phyloP scores from a whole-genome alignment of 2,329 filamentous ascomycete genomes.

The Xylariales sp. region DNA sequence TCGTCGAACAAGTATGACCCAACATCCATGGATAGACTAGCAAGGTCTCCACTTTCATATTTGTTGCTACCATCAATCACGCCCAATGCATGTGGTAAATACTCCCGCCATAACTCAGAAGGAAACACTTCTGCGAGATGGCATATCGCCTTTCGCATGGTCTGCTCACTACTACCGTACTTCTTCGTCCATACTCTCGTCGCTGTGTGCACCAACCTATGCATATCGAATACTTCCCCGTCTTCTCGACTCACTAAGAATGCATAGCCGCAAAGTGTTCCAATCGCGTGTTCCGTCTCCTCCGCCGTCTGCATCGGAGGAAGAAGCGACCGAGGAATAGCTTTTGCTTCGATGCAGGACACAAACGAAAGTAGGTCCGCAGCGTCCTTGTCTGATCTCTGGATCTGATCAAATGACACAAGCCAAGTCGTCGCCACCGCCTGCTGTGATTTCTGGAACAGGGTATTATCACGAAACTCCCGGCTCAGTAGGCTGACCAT shows the following conservation, averaged over 20 bases:
- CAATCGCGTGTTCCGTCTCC: constrained; percentile 20
- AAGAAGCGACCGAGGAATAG: constrained; percentile 30
- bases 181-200: constrained; percentile 22
- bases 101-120: constrained; percentile 15
- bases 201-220: constrained; percentile 29
- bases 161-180: constrained; percentile 6
- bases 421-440: constrained; percentile 30
- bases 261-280: constrained; percentile 24
- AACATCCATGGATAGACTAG: too few species aligned
- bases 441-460: constrained; percentile 25
- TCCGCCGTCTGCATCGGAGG: constrained; percentile 11
- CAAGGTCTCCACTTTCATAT: too few species aligned
- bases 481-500: constrained; percentile 24
- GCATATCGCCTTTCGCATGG: constrained; percentile 3
- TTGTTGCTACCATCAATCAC: constrained; percentile 14
- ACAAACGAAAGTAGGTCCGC: constrained; percentile 32
- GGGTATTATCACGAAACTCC: constrained; percentile 27
- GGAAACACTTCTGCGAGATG: constrained; percentile 9
- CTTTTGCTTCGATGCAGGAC: constrained; percentile 33
- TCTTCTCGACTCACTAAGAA: constrained; percentile 23
- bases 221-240: constrained; percentile 27
- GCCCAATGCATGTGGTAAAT: constrained; percentile 21
- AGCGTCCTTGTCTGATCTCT: constrained; percentile 19
- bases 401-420: constrained; percentile 37
- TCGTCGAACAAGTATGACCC: too few species aligned